Evolutionary conservation across 2,329 filamentous ascomycete species (phyloP).

Genomic region (Alternaria triticimaculans): DNA sequence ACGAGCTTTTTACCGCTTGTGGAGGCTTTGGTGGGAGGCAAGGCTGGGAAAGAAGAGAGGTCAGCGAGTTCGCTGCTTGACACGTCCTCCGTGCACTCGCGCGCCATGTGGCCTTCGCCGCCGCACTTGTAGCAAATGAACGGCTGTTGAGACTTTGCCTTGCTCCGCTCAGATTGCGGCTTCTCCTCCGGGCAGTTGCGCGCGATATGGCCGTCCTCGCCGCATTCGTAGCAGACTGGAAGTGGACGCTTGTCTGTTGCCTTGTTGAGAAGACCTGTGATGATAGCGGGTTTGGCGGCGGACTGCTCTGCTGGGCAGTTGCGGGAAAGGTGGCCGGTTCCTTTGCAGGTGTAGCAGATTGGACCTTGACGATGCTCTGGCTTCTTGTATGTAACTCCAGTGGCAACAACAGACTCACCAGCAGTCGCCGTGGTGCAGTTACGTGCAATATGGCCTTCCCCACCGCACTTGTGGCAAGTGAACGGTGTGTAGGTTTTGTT

Average conservation of each 20-base stretch:
- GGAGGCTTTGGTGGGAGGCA: not conserved
- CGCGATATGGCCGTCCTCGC: conserved; percentile 2
- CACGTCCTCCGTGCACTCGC: conserved; percentile 1
- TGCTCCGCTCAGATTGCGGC: not conserved
- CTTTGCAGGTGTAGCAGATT: not conserved
- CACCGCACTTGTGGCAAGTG: not conserved
- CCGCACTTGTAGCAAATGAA: conserved; percentile 21
- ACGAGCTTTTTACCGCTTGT: not conserved
- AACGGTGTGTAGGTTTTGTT: not conserved
- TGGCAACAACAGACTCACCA: not conserved
- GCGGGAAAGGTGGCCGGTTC: not conserved
- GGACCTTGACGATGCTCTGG: not conserved
- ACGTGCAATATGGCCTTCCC: not conserved
- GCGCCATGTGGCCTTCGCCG: conserved; percentile 15
- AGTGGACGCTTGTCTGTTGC: not conserved
- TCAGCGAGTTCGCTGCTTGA: not conserved
- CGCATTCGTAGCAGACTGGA: conserved; percentile 9
- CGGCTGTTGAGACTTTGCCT: not conserved
- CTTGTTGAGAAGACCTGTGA: not conserved
- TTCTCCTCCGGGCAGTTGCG: conserved; percentile 6
- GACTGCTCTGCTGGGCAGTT: not conserved
- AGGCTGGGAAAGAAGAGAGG: not conserved
- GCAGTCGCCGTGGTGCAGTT: not conserved
- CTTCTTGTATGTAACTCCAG: not conserved
- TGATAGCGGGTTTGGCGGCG: not conserved